phyloP scores from a whole-genome alignment of 2,329 filamentous ascomycete genomes.

The Clonostachys rosea region DNA sequence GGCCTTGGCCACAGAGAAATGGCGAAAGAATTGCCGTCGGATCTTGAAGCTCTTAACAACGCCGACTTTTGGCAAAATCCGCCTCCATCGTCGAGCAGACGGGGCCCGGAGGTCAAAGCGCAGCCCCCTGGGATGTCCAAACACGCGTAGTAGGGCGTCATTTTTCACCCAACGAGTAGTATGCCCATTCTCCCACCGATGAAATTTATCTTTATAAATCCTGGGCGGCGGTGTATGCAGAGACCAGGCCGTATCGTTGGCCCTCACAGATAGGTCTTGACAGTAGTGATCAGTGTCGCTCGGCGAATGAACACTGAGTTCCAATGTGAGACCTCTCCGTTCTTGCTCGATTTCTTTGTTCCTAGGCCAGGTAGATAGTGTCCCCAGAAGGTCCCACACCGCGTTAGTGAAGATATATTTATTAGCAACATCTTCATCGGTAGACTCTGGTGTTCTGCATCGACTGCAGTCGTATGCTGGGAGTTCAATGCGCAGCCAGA shows the following conservation, averaged over 20 bases:
- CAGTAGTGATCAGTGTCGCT: constrained; percentile 1
- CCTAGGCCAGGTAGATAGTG: neutral
- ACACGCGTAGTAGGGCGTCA: neutral
- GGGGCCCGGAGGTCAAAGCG: neutral
- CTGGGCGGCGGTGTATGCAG: neutral
- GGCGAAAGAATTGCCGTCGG: neutral
- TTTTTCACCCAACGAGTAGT: neutral
- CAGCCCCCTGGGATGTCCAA: neutral
- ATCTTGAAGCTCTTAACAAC: neutral
- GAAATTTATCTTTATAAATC: neutral
- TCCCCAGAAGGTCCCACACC: neutral
- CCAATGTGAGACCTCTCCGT: neutral
- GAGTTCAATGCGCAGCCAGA: constrained; percentile 1
- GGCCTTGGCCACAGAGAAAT: neutral
- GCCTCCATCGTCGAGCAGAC: neutral
- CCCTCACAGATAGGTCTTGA: neutral
- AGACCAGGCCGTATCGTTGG: neutral
- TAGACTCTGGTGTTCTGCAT: neutral
- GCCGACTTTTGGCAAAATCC: neutral
- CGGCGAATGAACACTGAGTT: constrained; percentile 1
- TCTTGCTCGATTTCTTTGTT: neutral
- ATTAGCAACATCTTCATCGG: neutral
- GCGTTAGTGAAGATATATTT: neutral
- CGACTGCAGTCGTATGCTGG: neutral
- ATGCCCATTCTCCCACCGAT: neutral